Base-by-base conservation (phyloP, 768 basidiomycete species). In the Boletus subcaerulescens region DNA sequence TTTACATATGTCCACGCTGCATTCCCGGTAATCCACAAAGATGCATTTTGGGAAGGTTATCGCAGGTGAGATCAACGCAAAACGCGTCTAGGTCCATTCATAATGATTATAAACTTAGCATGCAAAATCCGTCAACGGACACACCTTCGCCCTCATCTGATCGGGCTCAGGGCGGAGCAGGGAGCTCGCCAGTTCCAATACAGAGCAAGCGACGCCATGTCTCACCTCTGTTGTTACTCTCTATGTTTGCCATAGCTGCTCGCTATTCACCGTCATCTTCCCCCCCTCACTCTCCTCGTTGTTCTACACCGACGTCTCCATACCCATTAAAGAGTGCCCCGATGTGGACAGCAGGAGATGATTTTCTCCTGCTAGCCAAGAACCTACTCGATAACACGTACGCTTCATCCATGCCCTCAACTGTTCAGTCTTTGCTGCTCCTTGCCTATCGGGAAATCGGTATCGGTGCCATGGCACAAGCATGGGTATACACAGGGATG, bases 401-500 rank as follows among this genome's bases (percentile, higher is more conserved):
- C 61, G 83, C 87, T 1, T 80, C 80, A n/a, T 86, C 87, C 5
- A 80, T 83, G 17, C 79, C 89, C 6, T 81, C 83, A 12, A 93
- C 89, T 0, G 86, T 86, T 45, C 91, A 93, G 65, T 84, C 91
- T 6, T 72, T 94, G 18, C 76, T 95, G 11, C 77, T 95, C 11
- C 79, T 93, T 73, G 87, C 87, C 8, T 93, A 89, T 65, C 79
- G 92, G 9, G 91, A 95, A 70, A 80, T 92, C 40, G 93, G 93
- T 3, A 89, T 93, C 55, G 93, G 90, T 43, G 84, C 89, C 17
- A 95, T 93, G 91, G 86, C 87, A 9, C 83, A 87, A 69, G 86
- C 89, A 32, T 95, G 92, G 93, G 80, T 85, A 11, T 91, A 87
- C 65, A 80, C 85, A 18, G 91, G 92, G 12, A 89, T 91, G 87